phyloP scores from a whole-genome alignment of 1,284 basidiomycete species.

The Leccinum angustisporum region DNA sequence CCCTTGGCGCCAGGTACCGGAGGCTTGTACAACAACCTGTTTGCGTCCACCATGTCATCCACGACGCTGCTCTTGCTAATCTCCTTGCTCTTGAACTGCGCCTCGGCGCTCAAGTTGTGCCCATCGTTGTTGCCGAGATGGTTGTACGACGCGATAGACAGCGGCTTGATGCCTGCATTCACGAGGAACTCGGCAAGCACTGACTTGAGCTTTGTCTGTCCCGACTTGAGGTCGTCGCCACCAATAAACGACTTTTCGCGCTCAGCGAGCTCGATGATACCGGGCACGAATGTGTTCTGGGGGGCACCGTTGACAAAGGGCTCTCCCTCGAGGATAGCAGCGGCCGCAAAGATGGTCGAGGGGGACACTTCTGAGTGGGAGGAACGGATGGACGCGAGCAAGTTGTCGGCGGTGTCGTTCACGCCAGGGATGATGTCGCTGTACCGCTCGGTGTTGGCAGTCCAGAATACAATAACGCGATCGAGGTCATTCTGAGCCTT shows the following conservation, averaged over 20 bases:
- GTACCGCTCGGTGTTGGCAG: constrained; percentile 99
- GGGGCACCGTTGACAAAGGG: constrained; percentile 98
- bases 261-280: constrained; percentile 92
- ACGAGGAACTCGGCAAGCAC: constrained; percentile 98
- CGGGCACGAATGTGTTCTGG: constrained; percentile 99
- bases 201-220: constrained; percentile 93
- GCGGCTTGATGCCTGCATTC: constrained; percentile 98
- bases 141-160: constrained; percentile 97
- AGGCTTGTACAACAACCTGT: constrained; percentile 87
- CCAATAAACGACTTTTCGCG: constrained; percentile 90
- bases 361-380: constrained; percentile 95
- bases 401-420: constrained; percentile 92
- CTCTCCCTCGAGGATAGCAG: constrained; percentile 91
- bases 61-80: constrained; percentile 96
- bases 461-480: constrained; percentile 93
- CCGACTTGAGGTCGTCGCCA: constrained; percentile 97
- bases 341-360: constrained; percentile 94
- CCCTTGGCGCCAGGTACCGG: constrained; percentile 60
- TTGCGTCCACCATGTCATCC: constrained; percentile 95
- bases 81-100: constrained; percentile 98
- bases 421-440: constrained; percentile 92
- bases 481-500: constrained; percentile 85
- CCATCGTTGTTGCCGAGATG: constrained; percentile 99
- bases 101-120: constrained; percentile 88
- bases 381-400: constrained; percentile 79